These are phyloP conservation scores for Thermoascus crustaceus DNA, from an alignment of 2,329 filamentous ascomycete genomes.

Conservation along the genomic window DNA sequence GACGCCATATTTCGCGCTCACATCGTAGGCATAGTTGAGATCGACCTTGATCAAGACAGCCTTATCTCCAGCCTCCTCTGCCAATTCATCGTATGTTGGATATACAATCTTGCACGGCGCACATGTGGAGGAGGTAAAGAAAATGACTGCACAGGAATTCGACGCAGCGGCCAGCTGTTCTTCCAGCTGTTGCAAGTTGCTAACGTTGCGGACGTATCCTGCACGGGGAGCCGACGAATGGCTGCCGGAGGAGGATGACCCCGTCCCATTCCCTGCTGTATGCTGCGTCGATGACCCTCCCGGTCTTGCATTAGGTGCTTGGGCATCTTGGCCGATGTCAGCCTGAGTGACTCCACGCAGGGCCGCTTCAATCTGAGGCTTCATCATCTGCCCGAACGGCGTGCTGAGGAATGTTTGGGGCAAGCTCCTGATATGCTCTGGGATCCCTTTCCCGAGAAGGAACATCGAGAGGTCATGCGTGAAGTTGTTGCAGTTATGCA, in stretches of 20 bases:
- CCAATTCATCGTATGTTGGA: constrained; percentile 71
- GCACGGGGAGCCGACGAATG: too few relatives aligned
- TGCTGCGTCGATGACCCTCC: too few relatives aligned
- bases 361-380: constrained; percentile 62
- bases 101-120: constrained; percentile 77
- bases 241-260: too few relatives aligned
- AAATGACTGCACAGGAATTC: constrained; percentile 67
- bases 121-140: constrained; percentile 87
- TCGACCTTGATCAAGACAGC: constrained; percentile 77
- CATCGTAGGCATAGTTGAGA: constrained; percentile 56
- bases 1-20: constrained; percentile 59
- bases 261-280: too few relatives aligned
- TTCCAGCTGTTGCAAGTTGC: constrained; percentile 53
- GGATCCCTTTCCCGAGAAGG: constrained; percentile 78
- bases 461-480: constrained; percentile 88
- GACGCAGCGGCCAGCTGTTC: constrained; percentile 51
- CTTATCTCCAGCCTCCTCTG: constrained; percentile 60
- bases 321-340: constrained; percentile 27
- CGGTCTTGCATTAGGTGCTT: too few relatives aligned
- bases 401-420: constrained; percentile 78
- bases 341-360: constrained; percentile 57
- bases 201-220: constrained; percentile 54
- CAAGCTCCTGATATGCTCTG: constrained; percentile 74
- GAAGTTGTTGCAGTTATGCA: constrained; percentile 97
- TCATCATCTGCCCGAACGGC: constrained; percentile 79